Evolutionary conservation across 1,284 basidiomycete genomes (phyloP), one percentile per base, ranked within the genome.

Genomic region (Apiotrichum gracile): DNA sequence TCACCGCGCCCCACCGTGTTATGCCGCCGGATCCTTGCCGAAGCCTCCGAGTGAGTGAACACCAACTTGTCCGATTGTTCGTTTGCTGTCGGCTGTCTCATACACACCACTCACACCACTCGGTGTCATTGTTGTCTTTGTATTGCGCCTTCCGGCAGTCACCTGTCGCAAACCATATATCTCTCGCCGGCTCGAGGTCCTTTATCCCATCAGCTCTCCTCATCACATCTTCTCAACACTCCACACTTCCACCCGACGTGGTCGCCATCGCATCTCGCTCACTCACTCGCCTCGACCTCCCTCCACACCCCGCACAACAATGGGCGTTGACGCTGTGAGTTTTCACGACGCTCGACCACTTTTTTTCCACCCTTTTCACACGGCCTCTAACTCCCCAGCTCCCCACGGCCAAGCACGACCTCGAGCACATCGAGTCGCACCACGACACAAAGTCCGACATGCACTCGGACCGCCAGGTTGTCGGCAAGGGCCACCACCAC

Each of bases 391-490:
- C 22, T 7, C 34, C 21, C 14, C 13, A 46, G 31, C 44, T 46
- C 33, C 33, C 31, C 2, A 4, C 26, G 44, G 8, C 22, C 35
- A 52, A 49, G 47, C 10, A 29, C 26, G 27, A 22, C 25, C 19
- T 19, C 24, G 21, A 45, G 25, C 34, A 48, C 26, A 24, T 47
- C 26, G 53, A 51, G 40, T 38, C 45, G 27, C 50, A 46, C 37
- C 50, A 49, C 34, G 47, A 57, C 35, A 49, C 43, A 26, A 31
- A 37, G 19, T 12, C n/a, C 31, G 21, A 33, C 37, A 16, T 26
- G 21, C 7, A 31, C 37, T 17, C 5, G 6, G 33, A 47, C 40
- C 33, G 35, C 38, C 35, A 46, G 29, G 35, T 49, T 29, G 8
- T 27, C 13, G 13, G n/a, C 26, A 24, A 19, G 4, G 46, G 35